Evolutionary conservation across 345 rosid species (phyloP), one percentile per base, ranked within the genome.

Genomic region (Murraya paniculata): DNA sequence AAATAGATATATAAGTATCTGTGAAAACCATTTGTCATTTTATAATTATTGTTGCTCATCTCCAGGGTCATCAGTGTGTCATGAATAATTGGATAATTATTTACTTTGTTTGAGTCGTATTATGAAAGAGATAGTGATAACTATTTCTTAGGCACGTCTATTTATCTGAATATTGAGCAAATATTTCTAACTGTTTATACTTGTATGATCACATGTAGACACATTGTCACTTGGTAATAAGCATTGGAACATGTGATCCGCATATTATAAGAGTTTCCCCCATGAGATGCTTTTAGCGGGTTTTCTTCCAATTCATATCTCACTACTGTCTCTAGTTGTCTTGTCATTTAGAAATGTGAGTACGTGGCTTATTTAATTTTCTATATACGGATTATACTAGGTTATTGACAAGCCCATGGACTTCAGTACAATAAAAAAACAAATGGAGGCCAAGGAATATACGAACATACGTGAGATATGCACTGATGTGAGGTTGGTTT

Each of bases 391-490:
- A 64, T 68, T 80, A 55, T 80, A 19, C 50, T 71, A 87, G 91
- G 84, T 96, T 78, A 91, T 93, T 80, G 97, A 95, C 76, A 91
- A 90, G 86, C 98, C 99, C n/a, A 95, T 95, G 97, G 99, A 95
- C 85, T 90, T 95, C 65, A 79, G 88, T 81, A 95, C 97, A 0
- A 91, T 95, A 79, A 93, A 92, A 83, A 91, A 85, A 78, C 90
- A 90, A 82, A 90, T 92, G 94, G 98, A 95, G 87, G 96, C 92
- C 45, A 93, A 90, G 82, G 92, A 91, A 38, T 95, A 95, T 82
- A 92, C 85, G 86, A 89, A 91, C 84, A 93, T 93, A 59, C 77
- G 91, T 79, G 97, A 91, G 79, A 88, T 93, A 72, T 89, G 86
- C 81, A 87, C 94, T 55, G 97, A 95, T 85, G 91, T 95, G 85